A percentile compares a stretch with the other conserved stretches of the same genome.
Evolutionary conservation across 139 green algal genomes (phyloP).

Genomic region (Nannochloris sp.): DNA sequence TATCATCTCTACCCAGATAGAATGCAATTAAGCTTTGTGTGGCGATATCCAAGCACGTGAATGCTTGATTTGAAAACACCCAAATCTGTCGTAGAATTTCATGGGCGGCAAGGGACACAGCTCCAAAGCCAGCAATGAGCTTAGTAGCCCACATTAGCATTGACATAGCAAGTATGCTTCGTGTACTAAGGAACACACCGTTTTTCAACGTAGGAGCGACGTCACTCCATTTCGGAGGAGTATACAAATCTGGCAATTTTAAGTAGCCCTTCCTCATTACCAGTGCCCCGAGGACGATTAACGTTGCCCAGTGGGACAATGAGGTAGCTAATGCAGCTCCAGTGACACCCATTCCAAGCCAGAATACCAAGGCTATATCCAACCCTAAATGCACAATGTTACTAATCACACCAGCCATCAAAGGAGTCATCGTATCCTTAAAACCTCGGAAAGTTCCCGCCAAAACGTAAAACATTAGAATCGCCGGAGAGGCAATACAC

Average conservation of each 20-base stretch:
- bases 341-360: slow-evolving; percentile 43
- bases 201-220: slow-evolving; percentile 24
- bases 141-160: slow-evolving; percentile 24
- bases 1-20: slow-evolving; percentile 22
- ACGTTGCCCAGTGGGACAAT: slow-evolving; percentile 43
- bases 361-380: slow-evolving; percentile 35
- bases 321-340: slow-evolving; percentile 61
- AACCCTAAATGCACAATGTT: slow-evolving; percentile 40
- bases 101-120: slow-evolving; percentile 24
- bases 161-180: slow-evolving; percentile 27
- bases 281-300: slow-evolving; percentile 11
- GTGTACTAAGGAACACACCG: slow-evolving; percentile 20
- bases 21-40: slow-evolving; percentile 27
- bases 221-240: slow-evolving; percentile 5
- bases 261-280: slow-evolving; percentile 19
- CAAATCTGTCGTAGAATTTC: slow-evolving; percentile 33
- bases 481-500: slow-evolving; percentile 25
- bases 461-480: slow-evolving; percentile 28
- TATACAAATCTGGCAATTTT: slow-evolving; percentile 13
- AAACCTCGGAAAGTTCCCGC: slow-evolving; percentile 27
- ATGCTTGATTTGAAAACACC: slow-evolving; percentile 23
- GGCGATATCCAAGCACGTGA: slow-evolving; percentile 30
- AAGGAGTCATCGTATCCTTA: slow-evolving; percentile 26
- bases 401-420: slow-evolving; percentile 13
- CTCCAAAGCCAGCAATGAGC: slow-evolving; percentile 23